Evolutionary conservation across 306 rosid species (phyloP).

Genomic region (Trichosanthes cucumerina): DNA sequence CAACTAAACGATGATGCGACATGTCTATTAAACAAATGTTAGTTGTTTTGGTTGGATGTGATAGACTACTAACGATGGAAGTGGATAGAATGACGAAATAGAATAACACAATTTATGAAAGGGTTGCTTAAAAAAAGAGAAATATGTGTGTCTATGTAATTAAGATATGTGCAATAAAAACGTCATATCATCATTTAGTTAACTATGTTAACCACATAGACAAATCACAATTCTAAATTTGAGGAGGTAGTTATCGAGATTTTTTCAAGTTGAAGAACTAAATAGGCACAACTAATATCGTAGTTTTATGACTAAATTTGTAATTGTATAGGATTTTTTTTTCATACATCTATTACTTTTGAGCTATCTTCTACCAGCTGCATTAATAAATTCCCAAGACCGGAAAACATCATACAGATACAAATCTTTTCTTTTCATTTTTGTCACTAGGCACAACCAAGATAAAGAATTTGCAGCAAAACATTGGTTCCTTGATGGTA

Average conservation of each 20-base stretch:
- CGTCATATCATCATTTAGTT: not conserved
- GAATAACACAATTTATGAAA: not conserved
- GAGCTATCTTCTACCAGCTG: not conserved
- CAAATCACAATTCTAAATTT: not conserved
- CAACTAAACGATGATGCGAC: not conserved
- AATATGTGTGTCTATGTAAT: not conserved
- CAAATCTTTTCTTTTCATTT: not conserved
- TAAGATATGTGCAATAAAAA: not conserved
- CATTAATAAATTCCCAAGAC: not conserved
- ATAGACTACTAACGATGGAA: not conserved
- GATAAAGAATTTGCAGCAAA: conserved; percentile 45
- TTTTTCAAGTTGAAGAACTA: not conserved
- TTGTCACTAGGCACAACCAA: conserved; percentile 41
- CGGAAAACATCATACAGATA: not conserved
- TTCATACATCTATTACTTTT: not conserved
- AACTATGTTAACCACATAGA: not conserved
- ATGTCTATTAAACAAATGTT: not conserved
- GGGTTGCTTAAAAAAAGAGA: not conserved
- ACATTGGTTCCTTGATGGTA: conserved; percentile 40
- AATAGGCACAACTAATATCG: not conserved
- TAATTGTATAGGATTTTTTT: not conserved
- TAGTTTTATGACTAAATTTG: too few relatives aligned
- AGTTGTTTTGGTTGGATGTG: not conserved
- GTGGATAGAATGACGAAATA: not conserved
- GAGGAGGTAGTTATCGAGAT: not conserved